A percentile compares a stretch with the other conserved stretches of the same genome.
Conservation (phyloP, 2,329 filamentous ascomycete species). For the Cadophora malorum region DNA sequence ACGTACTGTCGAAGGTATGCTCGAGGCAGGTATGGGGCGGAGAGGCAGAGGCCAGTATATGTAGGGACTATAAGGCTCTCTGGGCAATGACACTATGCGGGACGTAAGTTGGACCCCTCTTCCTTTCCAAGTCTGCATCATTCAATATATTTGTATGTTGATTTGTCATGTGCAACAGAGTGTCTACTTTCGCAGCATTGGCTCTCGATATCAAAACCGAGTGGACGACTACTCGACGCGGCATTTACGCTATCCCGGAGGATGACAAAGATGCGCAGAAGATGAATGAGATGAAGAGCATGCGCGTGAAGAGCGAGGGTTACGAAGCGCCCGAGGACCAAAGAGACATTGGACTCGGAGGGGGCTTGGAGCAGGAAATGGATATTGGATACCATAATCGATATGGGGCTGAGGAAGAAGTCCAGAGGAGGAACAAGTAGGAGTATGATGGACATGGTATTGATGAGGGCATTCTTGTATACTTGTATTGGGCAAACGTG, state of each 20-base stretch:
- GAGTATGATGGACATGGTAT: not conserved
- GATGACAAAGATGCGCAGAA: conserved; percentile 39
- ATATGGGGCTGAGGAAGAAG: conserved; percentile 36
- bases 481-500: not conserved
- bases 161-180: conserved; percentile 22
- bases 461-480: not conserved
- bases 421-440: conserved; percentile 22
- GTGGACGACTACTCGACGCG: conserved; percentile 30
- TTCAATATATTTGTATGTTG: not conserved
- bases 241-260: conserved; percentile 39
- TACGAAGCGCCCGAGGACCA: conserved; percentile 34
- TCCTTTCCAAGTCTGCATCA: not conserved
- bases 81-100: conserved; percentile 42
- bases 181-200: conserved; percentile 39
- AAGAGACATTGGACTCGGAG: conserved; percentile 3
- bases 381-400: conserved; percentile 42
- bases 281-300: conserved; percentile 33
- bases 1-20: conserved; percentile 40
- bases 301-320: conserved; percentile 26
- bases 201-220: conserved; percentile 39
- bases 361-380: conserved; percentile 28
- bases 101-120: conserved; percentile 33
- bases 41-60: conserved; percentile 37
- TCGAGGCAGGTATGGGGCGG: conserved; percentile 35
- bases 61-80: conserved; percentile 42